Percentiles rank a stretch among this genome's conserved stretches.
These are phyloP conservation scores for Fusarium sp. DNA, from an alignment of 2,329 filamentous ascomycete genomes.

Conservation along the genomic window DNA sequence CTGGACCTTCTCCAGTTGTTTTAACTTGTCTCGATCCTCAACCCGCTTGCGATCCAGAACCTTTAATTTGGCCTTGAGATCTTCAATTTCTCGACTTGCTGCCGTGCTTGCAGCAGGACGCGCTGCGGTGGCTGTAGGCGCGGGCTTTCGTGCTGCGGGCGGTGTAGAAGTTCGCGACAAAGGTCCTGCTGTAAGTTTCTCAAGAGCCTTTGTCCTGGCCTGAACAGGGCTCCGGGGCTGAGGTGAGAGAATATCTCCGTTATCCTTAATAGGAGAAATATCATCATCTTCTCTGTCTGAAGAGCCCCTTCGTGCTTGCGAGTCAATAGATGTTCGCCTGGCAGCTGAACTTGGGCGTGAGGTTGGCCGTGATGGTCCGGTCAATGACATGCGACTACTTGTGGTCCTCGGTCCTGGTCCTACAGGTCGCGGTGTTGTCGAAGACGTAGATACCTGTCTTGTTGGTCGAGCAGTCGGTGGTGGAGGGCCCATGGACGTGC, in stretches of 20 bases:
- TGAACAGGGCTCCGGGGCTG: slow-evolving; percentile 65
- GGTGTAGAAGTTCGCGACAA: slow-evolving; percentile 51
- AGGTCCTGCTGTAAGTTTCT: slow-evolving; percentile 62
- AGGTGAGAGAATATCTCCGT: slow-evolving; percentile 64
- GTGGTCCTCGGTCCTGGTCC: slow-evolving; percentile 55
- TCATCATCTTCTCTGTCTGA: slow-evolving; percentile 55
- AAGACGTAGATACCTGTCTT: slow-evolving; percentile 61
- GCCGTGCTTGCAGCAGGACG: slow-evolving; percentile 62
- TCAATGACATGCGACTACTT: slow-evolving; percentile 58
- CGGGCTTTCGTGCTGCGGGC: slow-evolving; percentile 50
- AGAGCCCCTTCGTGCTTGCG: slow-evolving; percentile 59
- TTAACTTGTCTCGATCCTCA: slow-evolving; percentile 88
- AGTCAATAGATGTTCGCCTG: slow-evolving; percentile 63
- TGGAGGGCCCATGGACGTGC: slow-evolving; percentile 77
- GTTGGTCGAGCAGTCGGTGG: slow-evolving; percentile 60
- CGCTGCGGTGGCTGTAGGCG: slow-evolving; percentile 48
- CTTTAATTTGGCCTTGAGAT: slow-evolving; percentile 87
- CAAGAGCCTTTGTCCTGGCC: slow-evolving; percentile 64
- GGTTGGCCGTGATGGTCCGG: slow-evolving; percentile 53
- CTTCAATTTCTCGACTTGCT: slow-evolving; percentile 79
- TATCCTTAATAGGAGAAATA: slow-evolving; percentile 63
- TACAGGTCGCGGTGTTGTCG: slow-evolving; percentile 53
- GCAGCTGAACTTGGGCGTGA: slow-evolving; percentile 56
- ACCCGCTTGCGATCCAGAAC: slow-evolving; percentile 87
- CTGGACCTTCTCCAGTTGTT: slow-evolving; percentile 81